Conservation (phyloP, 2,329 filamentous ascomycete species). For the Epichloe aotearoae region DNA sequence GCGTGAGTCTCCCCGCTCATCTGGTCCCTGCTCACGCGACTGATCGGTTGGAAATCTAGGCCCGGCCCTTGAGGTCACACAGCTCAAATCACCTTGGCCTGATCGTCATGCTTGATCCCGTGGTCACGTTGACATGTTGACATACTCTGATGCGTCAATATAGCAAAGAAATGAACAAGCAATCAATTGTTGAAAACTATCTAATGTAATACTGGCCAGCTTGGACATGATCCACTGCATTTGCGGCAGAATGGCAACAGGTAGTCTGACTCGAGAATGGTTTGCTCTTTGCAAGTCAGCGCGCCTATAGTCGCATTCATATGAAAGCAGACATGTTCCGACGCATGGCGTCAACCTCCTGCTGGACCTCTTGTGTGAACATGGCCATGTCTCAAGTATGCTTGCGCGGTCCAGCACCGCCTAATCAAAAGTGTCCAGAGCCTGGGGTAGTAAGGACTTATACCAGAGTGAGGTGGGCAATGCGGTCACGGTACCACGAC, state of each 20-base stretch:
- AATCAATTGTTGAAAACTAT: constrained; percentile 7
- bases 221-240: not conserved
- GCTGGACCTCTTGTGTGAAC: not conserved
- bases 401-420: not conserved
- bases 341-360: not conserved
- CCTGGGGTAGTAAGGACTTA: not conserved
- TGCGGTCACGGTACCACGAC: not conserved
- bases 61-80: not conserved
- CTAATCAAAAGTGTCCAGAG: not conserved
- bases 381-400: not conserved
- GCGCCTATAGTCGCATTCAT: not conserved
- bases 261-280: no score
- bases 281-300: not conserved
- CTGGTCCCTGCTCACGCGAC: not conserved
- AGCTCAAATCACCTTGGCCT: not conserved
- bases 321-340: not conserved
- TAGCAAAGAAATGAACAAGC: constrained; percentile 5
- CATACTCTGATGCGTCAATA: not conserved
- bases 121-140: not conserved
- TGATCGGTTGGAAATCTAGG: not conserved
- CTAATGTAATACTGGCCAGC: constrained; percentile 2
- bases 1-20: not conserved
- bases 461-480: not conserved
- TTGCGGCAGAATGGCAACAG: not conserved
- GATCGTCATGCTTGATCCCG: not conserved